Percentiles rank a stretch among this genome's conserved stretches.
These are phyloP conservation scores for Tulasnella sp. DNA, from an alignment of 768 basidiomycete species.

Conservation along the genomic window DNA sequence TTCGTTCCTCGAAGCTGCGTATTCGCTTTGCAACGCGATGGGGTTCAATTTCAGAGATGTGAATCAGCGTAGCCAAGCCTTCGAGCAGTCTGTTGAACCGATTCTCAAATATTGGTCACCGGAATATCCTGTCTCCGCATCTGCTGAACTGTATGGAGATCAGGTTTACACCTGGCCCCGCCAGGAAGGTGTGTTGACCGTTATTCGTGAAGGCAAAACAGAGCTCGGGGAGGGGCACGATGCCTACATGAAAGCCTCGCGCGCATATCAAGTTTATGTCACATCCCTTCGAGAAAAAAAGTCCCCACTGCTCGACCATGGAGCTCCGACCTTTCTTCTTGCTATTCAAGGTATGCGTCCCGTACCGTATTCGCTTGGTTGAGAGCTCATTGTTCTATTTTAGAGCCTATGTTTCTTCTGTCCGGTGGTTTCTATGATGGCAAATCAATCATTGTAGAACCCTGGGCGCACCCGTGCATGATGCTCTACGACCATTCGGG, in stretches of 20 bases:
- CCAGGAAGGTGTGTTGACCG: background rate
- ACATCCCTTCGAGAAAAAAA: background rate
- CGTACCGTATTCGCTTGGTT: background rate
- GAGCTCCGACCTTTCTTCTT: background rate
- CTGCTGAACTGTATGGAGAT: background rate
- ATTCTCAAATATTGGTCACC: background rate
- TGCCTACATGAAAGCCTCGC: constrained; percentile 10
- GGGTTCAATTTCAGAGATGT: background rate
- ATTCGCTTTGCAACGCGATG: background rate
- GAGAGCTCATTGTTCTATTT: background rate
- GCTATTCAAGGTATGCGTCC: background rate
- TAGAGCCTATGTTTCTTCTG: background rate
- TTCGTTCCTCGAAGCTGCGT: background rate
- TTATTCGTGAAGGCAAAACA: constrained; percentile 3
- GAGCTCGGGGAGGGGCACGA: constrained; percentile 8
- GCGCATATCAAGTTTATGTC: background rate
- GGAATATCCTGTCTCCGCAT: background rate
- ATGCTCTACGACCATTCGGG: constrained; percentile 1
- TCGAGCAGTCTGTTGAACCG: background rate
- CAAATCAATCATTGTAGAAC: constrained; percentile 9
- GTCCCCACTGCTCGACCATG: background rate
- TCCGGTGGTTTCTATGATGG: constrained; percentile 8
- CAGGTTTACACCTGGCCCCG: background rate
- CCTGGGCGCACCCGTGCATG: background rate
- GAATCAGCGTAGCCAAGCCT: background rate